Base-by-base conservation (phyloP, 2,329 filamentous ascomycete species). In the Phialophora verrucosa region DNA sequence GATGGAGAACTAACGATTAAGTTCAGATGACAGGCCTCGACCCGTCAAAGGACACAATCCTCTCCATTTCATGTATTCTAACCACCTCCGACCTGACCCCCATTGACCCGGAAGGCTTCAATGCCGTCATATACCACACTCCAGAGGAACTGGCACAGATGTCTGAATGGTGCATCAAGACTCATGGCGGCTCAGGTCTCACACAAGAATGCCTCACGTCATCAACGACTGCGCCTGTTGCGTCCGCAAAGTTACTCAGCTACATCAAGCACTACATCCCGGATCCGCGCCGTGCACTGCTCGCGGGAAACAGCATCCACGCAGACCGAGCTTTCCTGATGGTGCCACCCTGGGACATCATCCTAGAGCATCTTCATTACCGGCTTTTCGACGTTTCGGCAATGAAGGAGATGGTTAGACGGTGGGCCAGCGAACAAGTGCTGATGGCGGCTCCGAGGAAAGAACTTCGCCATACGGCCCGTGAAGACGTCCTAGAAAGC, bases 291-390 rank as follows among this genome's bases (percentile, higher is more conserved):
- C 85, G 79, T 38, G 94, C 88, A 0, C 78, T 98, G 64, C 83
- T 99, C 49, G 93, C 95, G 0, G 95, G 95, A 1, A 99, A 97
- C 79, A 95, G 90, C 64, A 91, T 99, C 29, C 94, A 99, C 76
- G 92, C 91, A 3, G 95, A 99, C 78, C 88, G 88, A 73, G 87
- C 87, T 1, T 99, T 99, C 76, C 82, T 99, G 66, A 83, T 87
- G 4, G 86, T 87, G 69, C 84, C 83, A 64, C 93, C 93, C 0
- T 99, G 94, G 78, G 85, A 83, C 47, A 81, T 83, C 66, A 88
- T 97, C 1, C 80, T 91, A 57, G 86, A 90, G 64, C 87, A 95
- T 78, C 82, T 99, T 71, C 91, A 96, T 78, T 93, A 99, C 79
- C 87, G 95, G 17, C 91, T 99, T 69, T 81, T 98, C 56, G 95